Conservation (phyloP, 805 yeast genomes). For the Barnettozyma salicaria region DNA sequence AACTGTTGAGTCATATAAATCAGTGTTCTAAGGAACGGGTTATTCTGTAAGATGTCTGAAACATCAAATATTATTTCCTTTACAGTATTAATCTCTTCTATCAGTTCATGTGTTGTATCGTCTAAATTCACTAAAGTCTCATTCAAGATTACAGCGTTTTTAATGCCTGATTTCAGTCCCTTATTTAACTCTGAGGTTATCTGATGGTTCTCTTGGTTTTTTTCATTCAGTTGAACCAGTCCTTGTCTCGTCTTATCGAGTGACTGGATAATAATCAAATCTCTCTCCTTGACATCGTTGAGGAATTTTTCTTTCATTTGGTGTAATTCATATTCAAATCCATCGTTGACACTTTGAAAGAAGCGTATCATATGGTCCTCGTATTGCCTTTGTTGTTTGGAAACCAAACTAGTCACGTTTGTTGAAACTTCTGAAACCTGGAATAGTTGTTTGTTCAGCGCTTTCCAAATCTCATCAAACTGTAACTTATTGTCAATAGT, state of each 20-base stretch:
- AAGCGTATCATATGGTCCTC: constrained; percentile 11
- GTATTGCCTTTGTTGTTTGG: constrained; percentile 10
- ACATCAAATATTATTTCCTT: constrained; percentile 3
- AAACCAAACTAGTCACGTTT: constrained; percentile 14
- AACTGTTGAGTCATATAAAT: neutral
- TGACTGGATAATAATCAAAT: neutral
- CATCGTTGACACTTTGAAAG: constrained; percentile 8
- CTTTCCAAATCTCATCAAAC: constrained; percentile 14
- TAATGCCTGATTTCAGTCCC: neutral
- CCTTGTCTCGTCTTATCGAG: constrained; percentile 1
- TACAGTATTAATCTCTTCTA: constrained; percentile 2
- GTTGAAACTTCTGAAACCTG: constrained; percentile 14
- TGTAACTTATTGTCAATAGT: constrained; percentile 10
- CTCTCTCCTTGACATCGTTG: constrained; percentile 13
- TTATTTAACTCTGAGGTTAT: neutral
- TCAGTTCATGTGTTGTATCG: constrained; percentile 1
- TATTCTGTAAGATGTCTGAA: constrained; percentile 2
- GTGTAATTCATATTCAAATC: constrained; percentile 9
- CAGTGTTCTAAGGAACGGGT: constrained; percentile 3
- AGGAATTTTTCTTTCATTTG: constrained; percentile 12
- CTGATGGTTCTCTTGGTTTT: constrained; percentile 1
- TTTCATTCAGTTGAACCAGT: neutral
- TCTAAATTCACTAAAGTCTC: neutral
- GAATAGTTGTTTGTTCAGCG: constrained; percentile 11
- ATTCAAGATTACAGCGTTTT: neutral